These are phyloP conservation scores for Luzula sylvatica DNA, from an alignment of 176 grass and related monocot genomes.

Conservation along the genomic window DNA sequence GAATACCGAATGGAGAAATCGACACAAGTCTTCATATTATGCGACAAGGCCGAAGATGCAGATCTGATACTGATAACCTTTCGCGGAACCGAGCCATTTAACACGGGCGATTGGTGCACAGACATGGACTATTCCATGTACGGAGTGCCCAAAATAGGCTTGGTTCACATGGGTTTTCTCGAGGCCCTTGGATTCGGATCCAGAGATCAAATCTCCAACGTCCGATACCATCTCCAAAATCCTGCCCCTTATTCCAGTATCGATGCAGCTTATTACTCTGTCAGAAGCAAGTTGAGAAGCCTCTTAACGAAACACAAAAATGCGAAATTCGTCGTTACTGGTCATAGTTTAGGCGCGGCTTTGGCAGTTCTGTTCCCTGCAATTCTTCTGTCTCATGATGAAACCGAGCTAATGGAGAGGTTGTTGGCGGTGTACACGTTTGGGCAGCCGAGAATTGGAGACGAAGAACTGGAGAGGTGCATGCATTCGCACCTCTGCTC, in stretches of 20 bases:
- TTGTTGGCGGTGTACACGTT: conserved; percentile 31
- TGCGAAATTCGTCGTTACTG: conserved; percentile 30
- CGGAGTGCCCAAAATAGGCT: conserved; percentile 19
- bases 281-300: conserved; percentile 15
- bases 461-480: conserved; percentile 12
- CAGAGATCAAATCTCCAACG: neutral
- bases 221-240: too few relatives aligned
- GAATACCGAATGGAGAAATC: conserved; percentile 31
- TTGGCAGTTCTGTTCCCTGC: conserved; percentile 29
- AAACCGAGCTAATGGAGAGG: conserved; percentile 20
- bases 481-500: conserved; percentile 6
- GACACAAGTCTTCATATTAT: conserved; percentile 36
- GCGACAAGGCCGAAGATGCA: conserved; percentile 31
- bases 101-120: conserved; percentile 13
- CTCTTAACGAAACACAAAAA: conserved; percentile 18
- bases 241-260: too few relatives aligned
- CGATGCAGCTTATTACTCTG: conserved; percentile 10
- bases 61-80: conserved; percentile 23
- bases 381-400: conserved; percentile 20
- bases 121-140: conserved; percentile 39
- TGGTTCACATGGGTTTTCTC: conserved; percentile 32
- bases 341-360: conserved; percentile 32
- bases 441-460: conserved; percentile 33
- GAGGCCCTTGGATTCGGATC: conserved; percentile 28
- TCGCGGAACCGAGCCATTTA: conserved; percentile 30